These are phyloP conservation scores for Scedosporium dehoogii DNA, from an alignment of 2,329 filamentous ascomycete species.

Conservation along the genomic window DNA sequence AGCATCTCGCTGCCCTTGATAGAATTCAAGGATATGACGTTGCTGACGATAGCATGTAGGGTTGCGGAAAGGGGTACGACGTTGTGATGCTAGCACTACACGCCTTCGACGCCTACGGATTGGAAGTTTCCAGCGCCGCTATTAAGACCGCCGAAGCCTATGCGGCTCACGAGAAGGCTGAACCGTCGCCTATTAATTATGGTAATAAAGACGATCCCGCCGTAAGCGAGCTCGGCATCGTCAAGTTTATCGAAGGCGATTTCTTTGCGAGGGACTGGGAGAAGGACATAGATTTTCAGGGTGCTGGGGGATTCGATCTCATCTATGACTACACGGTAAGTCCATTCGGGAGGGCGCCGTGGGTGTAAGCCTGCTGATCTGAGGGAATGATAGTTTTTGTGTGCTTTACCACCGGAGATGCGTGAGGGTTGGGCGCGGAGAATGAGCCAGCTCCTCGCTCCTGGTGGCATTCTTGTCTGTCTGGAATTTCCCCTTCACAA, in stretches of 20 bases:
- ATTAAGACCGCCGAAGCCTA: neutral
- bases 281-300: neutral
- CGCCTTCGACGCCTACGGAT: constrained; percentile 10
- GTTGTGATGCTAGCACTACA: constrained; percentile 3
- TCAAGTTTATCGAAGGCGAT: neutral
- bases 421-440: neutral
- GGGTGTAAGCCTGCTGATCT: no score
- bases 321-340: constrained; percentile 4
- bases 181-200: neutral
- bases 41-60: neutral
- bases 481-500: constrained; percentile 3
- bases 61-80: constrained; percentile 5
- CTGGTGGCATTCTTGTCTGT: neutral
- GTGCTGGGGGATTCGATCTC: neutral
- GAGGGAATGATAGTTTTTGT: neutral
- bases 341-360: neutral
- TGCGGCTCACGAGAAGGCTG: neutral
- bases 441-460: neutral
- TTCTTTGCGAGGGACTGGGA: constrained; percentile 2
- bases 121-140: neutral
- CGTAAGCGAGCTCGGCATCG: neutral
- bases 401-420: neutral
- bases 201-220: neutral
- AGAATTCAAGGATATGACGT: neutral
- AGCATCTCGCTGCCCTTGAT: neutral